Base-by-base conservation (phyloP, 768 basidiomycete genomes). In the Amanita rubescens region DNA sequence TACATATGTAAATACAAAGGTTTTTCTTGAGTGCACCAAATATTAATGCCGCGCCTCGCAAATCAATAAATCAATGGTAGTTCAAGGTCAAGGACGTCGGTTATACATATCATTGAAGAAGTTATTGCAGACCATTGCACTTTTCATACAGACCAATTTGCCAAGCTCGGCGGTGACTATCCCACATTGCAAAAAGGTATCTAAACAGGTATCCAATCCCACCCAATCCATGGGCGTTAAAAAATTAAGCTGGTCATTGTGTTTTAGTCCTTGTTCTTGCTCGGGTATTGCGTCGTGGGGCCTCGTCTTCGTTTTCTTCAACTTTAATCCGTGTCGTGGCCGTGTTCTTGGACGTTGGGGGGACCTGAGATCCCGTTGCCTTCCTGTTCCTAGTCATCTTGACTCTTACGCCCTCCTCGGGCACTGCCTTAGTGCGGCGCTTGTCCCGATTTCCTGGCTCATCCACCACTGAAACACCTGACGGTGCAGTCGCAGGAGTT, bases 401-500 rank as follows among this genome's bases (percentile, higher is more conserved):
- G 11, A 53, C 52, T 24, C 20, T 53, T 19, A 32, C 30, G 12
- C 52, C 52, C n/a, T 46, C 52, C 11, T 33, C 42, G n/a, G 20
- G 34, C 8, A 25, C 15, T n/a, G 10, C 15, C 32, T 38, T 53
- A 17, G 24, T 3, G 46, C 14, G 22, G 20, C 24, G 52, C 19
- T 46, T 45, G 32, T 37, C 22, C 12, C 33, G 33, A 19, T 35
- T 37, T 37, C 35, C 41, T 46, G n/a, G 34, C 10, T 38, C 34
- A 19, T 44, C 44, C 12, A 11, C 38, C 19, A 33, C 20, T n/a
- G 51, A 15, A 43, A 43, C 20, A 12, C 15, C 43, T n/a, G 52
- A 53, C 11, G 52, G 52, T 7, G 52, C 52, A 8, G 43, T 53
- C 15, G 43, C 42, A 53, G 52, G 52, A 2, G 33, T 34, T 27